phyloP scores from a whole-genome alignment of 1,284 basidiomycete species.

The Heterobasidion parviporum region DNA sequence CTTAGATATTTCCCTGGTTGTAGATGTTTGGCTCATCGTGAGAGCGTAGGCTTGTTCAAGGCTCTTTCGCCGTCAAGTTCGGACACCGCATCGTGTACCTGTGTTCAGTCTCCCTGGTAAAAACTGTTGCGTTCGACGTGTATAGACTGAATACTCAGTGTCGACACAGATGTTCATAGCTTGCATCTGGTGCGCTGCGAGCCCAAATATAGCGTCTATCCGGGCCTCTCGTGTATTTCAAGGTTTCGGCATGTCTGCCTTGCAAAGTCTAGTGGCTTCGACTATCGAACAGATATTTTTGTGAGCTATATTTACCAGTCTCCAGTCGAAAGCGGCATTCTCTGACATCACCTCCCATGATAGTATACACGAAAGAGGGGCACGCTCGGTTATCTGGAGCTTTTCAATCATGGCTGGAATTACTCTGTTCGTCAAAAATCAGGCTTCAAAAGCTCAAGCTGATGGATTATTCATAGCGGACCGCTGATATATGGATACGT shows the following conservation, averaged over 20 bases:
- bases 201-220: constrained; percentile 31
- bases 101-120: constrained; percentile 28
- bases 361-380: constrained; percentile 34
- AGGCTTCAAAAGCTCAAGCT: neutral
- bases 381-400: constrained; percentile 33
- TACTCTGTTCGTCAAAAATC: constrained; percentile 22
- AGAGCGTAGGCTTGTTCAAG: constrained; percentile 27
- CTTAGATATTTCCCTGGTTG: neutral
- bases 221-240: constrained; percentile 34
- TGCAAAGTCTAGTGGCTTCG: constrained; percentile 34
- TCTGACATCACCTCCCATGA: neutral
- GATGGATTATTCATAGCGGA: constrained; percentile 13
- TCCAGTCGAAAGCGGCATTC: neutral
- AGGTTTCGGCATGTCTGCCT: constrained; percentile 36
- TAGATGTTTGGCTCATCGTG: neutral
- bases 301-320: constrained; percentile 14
- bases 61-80: constrained; percentile 33
- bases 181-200: constrained; percentile 35
- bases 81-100: constrained; percentile 37
- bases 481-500: constrained; percentile 34
- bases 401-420: constrained; percentile 34
- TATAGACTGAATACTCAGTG: neutral
- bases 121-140: neutral
- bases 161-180: constrained; percentile 31
- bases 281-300: constrained; percentile 37